These are phyloP conservation scores for Paralagenidium karlingii DNA, from an alignment of 352 stramenopile genomes.

Conservation along the genomic window DNA sequence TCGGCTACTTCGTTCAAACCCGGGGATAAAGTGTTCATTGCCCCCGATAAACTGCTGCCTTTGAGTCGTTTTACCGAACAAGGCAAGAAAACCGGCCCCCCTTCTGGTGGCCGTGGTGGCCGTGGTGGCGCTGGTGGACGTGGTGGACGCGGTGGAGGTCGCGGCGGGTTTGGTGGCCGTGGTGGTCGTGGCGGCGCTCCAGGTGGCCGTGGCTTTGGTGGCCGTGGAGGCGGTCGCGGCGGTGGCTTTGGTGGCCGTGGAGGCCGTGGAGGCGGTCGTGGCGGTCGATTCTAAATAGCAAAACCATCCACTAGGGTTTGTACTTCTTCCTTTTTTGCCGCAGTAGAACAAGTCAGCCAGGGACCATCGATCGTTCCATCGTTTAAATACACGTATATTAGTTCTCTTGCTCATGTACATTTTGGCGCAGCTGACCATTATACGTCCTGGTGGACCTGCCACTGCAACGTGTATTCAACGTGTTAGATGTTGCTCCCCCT, in stretches of 20 bases:
- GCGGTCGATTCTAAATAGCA: conserved; percentile 9
- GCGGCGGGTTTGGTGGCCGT: conserved; percentile 8
- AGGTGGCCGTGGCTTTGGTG: conserved; percentile 15
- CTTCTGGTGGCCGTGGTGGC: conserved; percentile 22
- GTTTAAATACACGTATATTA: too few species aligned
- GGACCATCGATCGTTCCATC: too few species aligned
- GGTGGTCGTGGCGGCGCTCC: conserved; percentile 12
- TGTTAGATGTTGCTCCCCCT: too few species aligned
- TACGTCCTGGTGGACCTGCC: neutral
- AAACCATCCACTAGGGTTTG: neutral
- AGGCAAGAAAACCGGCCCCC: conserved; percentile 26
- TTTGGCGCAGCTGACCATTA: neutral
- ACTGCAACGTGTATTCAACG: neutral
- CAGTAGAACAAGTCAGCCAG: neutral
- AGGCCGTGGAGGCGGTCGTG: conserved; percentile 13
- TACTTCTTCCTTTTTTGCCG: neutral
- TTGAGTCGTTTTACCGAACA: conserved; percentile 94
- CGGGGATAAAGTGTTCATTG: conserved; percentile 97
- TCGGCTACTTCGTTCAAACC: conserved; percentile 92
- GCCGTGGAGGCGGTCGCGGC: conserved; percentile 24
- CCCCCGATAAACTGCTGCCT: conserved; percentile 94
- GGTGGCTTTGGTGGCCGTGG: conserved; percentile 25
- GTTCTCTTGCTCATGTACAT: too few species aligned
- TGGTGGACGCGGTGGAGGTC: conserved; percentile 17
- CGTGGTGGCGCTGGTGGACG: conserved; percentile 17